Evolutionary conservation across 2,329 filamentous ascomycete genomes (phyloP), one percentile per base, ranked within the genome.

Genomic region (Microdochium bolleyi): DNA sequence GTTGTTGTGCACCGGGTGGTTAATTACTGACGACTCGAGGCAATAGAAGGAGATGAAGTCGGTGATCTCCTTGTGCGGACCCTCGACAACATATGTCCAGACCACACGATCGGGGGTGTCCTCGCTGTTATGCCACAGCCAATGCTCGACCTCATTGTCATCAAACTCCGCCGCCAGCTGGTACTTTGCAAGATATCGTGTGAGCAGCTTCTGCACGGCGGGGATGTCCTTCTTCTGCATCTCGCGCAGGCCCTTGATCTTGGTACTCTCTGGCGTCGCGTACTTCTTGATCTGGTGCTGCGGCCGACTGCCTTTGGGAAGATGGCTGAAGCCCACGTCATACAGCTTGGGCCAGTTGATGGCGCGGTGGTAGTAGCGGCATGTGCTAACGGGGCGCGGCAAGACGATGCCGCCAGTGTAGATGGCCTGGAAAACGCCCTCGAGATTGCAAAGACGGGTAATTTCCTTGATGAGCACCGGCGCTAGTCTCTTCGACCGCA

Each of bases 41-140:
- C 84, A 85, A 77, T 97, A 99, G 74, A 97, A 99, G 37, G 91
- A 96, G 73, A 96, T 87, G 73, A 96, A 96, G 71, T 99, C 94
- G 37, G 90, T 96, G 64, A 99, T 89, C 62, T 90, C 90, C 56
- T 88, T 81, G 50, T 85, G 11, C 53, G 69, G 63, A 67, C 84
- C 83, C 73, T 92, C 92, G 14, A 95, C 89, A 10, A 99, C 92
- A 60, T 95, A 97, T 2, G 86, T 85, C 89, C 90, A 99, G 14
- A 97, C 85, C 9, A 96, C 91, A 68, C 92, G 89, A 64, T 96
- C 88, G 49, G 78, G 78, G 22, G 75, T 74, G 16, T 79, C 70
- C 34, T 73, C 68, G 61, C 84, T 82, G 57, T 87, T 85, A 61
- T 92, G 82, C 54, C 94, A 71, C 54, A 96, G 77, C 89, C 91